These are phyloP conservation scores for Phytopythium vexans DNA, from an alignment of 352 stramenopile genomes.

Conservation along the genomic window DNA sequence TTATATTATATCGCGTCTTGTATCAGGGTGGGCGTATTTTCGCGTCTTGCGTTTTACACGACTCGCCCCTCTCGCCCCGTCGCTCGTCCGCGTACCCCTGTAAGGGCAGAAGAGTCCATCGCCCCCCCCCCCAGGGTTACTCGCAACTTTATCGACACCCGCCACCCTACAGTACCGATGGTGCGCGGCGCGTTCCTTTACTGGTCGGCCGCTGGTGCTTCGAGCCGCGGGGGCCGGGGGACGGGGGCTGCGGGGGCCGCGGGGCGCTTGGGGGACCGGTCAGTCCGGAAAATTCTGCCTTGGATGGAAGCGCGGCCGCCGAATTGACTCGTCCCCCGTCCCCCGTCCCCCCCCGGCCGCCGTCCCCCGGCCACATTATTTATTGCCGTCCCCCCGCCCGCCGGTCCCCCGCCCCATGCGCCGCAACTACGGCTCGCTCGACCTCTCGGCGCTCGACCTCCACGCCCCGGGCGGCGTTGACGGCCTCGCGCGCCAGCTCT, in stretches of 20 bases:
- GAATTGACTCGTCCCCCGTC: no score
- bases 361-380: not conserved
- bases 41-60: conserved; percentile 3
- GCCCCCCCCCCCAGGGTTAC: not conserved
- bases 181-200: no score
- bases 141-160: not conserved
- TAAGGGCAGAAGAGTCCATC: not conserved
- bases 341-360: no score
- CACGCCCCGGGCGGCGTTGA: conserved; percentile 16
- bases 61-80: not conserved
- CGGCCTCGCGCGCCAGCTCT: conserved; percentile 19
- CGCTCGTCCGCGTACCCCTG: not conserved
- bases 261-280: no score
- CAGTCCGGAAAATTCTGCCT: no score
- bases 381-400: conserved; percentile 4
- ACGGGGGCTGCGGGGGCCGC: no score
- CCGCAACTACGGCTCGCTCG: conserved; percentile 52
- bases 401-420: conserved; percentile 31
- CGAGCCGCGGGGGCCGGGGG: no score
- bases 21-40: not conserved
- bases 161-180: no score
- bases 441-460: conserved; percentile 46
- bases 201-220: no score
- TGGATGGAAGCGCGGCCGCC: no score
- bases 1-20: not conserved